Percentiles rank a stretch among this genome's conserved stretches.
Evolutionary conservation across 768 basidiomycete species (phyloP).

Genomic region (Lactifluus echinatus): DNA sequence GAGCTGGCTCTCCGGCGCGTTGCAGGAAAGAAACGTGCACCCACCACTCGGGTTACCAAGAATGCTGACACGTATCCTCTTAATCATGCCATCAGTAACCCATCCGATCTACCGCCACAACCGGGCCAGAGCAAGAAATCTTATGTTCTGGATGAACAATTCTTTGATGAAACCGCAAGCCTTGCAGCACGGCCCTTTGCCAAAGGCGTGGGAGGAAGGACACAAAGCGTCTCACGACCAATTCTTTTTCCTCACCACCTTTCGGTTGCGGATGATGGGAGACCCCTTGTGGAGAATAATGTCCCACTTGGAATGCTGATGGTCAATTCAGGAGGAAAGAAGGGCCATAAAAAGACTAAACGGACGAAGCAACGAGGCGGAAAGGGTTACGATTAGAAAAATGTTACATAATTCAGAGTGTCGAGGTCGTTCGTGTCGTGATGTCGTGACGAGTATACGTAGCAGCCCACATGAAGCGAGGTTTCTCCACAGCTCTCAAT

Average conservation of each 20-base stretch:
- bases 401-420: not conserved
- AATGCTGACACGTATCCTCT: constrained; percentile 63
- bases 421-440: not conserved
- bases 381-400: constrained; percentile 69
- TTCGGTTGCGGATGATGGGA: constrained; percentile 69
- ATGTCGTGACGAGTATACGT: too few relatives aligned
- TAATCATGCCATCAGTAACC: constrained; percentile 9
- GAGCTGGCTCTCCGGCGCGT: constrained; percentile 49
- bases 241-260: constrained; percentile 80
- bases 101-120: not conserved
- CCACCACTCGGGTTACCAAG: constrained; percentile 77
- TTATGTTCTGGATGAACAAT: constrained; percentile 65
- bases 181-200: constrained; percentile 56
- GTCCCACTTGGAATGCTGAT: constrained; percentile 37
- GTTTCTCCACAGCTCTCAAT: not conserved
- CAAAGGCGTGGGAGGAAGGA: constrained; percentile 48
- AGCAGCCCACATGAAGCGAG: not conserved
- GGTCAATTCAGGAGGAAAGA: constrained; percentile 46
- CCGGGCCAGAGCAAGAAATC: constrained; percentile 42
- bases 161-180: constrained; percentile 56
- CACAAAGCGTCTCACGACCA: constrained; percentile 53
- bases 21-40: constrained; percentile 80
- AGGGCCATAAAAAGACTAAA: constrained; percentile 77
- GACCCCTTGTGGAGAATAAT: constrained; percentile 38
- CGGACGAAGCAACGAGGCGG: constrained; percentile 86